Conservation (phyloP, 2,329 filamentous ascomycete genomes). For the Ophiostoma australiae region DNA sequence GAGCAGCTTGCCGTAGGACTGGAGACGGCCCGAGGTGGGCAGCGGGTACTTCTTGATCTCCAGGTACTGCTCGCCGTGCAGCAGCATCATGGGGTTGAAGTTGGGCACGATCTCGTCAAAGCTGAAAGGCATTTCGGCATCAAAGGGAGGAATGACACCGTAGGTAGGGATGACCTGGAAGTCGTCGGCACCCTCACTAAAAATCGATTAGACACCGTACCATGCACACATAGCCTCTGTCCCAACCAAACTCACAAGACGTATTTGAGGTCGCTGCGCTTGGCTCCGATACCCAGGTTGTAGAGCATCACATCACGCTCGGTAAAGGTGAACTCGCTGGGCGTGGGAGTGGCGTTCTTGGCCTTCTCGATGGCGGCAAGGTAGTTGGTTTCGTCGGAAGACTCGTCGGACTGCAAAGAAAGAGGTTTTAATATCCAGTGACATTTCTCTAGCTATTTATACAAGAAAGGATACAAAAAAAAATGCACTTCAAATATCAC, state of each 20-base stretch:
- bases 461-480: constrained; percentile 21
- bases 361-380: constrained; percentile 71
- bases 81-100: constrained; percentile 97
- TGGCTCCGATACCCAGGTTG: constrained; percentile 90
- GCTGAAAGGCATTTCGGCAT: constrained; percentile 72
- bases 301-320: constrained; percentile 91
- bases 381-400: constrained; percentile 47
- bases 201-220: background rate
- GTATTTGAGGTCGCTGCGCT: constrained; percentile 78
- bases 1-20: constrained; percentile 73
- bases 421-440: constrained; percentile 29
- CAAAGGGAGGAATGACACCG: constrained; percentile 92
- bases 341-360: constrained; percentile 63
- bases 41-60: constrained; percentile 90
- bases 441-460: constrained; percentile 23
- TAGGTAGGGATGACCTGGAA: constrained; percentile 96
- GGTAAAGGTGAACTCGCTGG: constrained; percentile 74
- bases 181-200: constrained; percentile 72
- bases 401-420: constrained; percentile 24
- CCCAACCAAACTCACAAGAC: constrained; percentile 55
- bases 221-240: background rate
- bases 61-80: constrained; percentile 97
- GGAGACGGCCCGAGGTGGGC: constrained; percentile 72
- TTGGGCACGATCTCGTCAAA: constrained; percentile 83
- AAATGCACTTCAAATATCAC: background rate